phyloP scores from a whole-genome alignment of 306 rosid species.

The Fagus crenata region DNA sequence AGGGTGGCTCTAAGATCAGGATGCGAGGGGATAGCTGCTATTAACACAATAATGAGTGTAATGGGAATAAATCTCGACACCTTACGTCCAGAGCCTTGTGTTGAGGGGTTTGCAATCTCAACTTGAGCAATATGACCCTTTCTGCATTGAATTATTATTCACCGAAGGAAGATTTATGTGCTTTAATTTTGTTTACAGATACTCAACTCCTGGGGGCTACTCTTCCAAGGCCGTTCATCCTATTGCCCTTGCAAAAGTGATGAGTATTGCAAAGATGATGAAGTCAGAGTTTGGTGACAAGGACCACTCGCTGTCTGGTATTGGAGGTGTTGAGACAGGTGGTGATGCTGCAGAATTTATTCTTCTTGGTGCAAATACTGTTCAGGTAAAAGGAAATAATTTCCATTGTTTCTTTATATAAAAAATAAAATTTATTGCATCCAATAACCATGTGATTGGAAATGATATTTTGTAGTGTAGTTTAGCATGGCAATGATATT shows the following conservation, averaged over 20 bases:
- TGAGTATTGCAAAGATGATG: slow-evolving; percentile 92
- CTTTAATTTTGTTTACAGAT: slow-evolving; percentile 51
- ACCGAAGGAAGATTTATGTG: slow-evolving; percentile 20
- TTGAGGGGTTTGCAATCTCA: slow-evolving; percentile 76
- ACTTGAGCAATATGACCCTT: slow-evolving; percentile 21
- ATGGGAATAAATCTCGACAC: slow-evolving; percentile 93
- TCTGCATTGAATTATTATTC: slow-evolving; percentile 19
- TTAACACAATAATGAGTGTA: slow-evolving; percentile 95
- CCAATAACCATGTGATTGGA: not conserved
- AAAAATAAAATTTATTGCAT: not conserved
- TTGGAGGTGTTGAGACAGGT: slow-evolving; percentile 95
- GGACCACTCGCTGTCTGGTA: slow-evolving; percentile 73
- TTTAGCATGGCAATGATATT: not conserved
- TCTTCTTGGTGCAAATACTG: slow-evolving; percentile 92
- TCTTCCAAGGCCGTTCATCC: slow-evolving; percentile 97
- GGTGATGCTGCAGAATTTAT: slow-evolving; percentile 93
- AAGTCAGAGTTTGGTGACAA: slow-evolving; percentile 65
- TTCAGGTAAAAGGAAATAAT: slow-evolving; percentile 61
- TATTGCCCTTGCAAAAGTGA: slow-evolving; percentile 93
- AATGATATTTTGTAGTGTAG: too few species aligned
- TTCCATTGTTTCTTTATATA: slow-evolving; percentile 6
- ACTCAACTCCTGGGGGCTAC: slow-evolving; percentile 98
- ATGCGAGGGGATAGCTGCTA: slow-evolving; percentile 87
- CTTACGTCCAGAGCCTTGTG: slow-evolving; percentile 95
- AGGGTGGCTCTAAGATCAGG: slow-evolving; percentile 81